Evolutionary conservation across 805 yeast genomes (phyloP), one percentile per base, ranked within the genome.

Genomic region (Candida ficus): DNA sequence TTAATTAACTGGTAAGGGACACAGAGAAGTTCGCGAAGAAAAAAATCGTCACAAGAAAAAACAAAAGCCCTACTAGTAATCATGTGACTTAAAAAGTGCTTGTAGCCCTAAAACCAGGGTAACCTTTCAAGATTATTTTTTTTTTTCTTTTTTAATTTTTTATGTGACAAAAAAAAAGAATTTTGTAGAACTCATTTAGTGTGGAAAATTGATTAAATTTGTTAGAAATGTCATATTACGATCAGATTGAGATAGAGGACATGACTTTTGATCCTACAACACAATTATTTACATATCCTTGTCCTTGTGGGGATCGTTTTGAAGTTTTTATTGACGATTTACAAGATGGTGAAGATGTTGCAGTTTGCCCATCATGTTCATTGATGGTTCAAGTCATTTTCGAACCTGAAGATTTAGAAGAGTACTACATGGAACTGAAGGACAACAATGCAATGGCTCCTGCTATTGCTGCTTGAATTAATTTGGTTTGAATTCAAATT

Each of bases 231-330:
- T 67, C 80, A 1, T 73, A 81, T 26, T 93, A 93, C 63, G 99
- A 93, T 62, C 95, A 93, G 60, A 81, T 93, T 42, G 99, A 93
- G 68, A 93, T 93, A 38, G 99, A 93, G 63, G 99, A 93, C 61
- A 90, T 93, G 80, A 80, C 89, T 3, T 93, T 78, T 59, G 97
- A 93, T 60, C 78, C 90, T 3, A 70, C 67, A n/a, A 78, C 84
- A 12, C 89, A 84, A 60, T 63, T 87, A 20, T 87, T 90, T 64
- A 83, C 88, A 37, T 91, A 90, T 55, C 99, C 99, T 4, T 93
- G 99, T 69, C 99, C 99, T 1, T 93, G 99, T 63, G 99, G 99
- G 9, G 99, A 93, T 62, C 73, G 80, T 56, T 93, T 93, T 63
- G 95, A 91, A 57, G 85, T 93, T 21, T 70, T 77, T 23, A 69